Evolutionary conservation across 345 rosid species (phyloP).

Genomic region (Arabis hirsuta): DNA sequence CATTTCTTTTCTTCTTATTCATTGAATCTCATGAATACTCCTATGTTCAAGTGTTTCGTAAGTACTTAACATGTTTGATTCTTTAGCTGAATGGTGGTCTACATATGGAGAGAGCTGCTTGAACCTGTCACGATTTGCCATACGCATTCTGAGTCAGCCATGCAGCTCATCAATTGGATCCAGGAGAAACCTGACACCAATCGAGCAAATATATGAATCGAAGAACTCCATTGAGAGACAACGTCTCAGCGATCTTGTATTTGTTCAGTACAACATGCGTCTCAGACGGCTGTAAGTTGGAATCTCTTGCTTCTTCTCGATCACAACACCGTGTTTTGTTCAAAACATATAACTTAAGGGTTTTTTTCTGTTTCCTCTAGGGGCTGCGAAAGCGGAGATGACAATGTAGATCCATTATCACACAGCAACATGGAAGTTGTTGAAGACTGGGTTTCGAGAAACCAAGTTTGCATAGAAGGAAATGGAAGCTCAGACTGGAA

Average conservation of each 20-base stretch:
- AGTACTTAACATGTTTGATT: not conserved
- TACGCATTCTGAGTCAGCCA: conserved; percentile 82
- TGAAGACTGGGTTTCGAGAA: conserved; percentile 83
- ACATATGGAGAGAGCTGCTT: conserved; percentile 93
- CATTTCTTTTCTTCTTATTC: not conserved
- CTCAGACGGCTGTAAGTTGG: conserved; percentile 64
- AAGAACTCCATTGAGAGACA: conserved; percentile 81
- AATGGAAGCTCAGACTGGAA: conserved; percentile 68
- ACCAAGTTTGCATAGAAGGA: conserved; percentile 57
- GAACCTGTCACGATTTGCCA: conserved; percentile 79
- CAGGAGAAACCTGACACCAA: conserved; percentile 45
- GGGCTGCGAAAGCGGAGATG: conserved; percentile 48
- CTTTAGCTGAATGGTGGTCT: conserved; percentile 95
- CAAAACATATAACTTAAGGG: conserved; percentile 33
- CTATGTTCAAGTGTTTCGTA: not conserved
- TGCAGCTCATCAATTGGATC: conserved; percentile 59
- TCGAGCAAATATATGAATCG: conserved; percentile 56
- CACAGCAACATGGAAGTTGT: conserved; percentile 48
- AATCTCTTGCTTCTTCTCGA: conserved; percentile 5
- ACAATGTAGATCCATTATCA: conserved; percentile 55
- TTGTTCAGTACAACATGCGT: conserved; percentile 83
- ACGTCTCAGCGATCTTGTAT: conserved; percentile 68
- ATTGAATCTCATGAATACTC: not conserved
- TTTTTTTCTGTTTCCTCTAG: not conserved
- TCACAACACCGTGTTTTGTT: not conserved